phyloP scores from a whole-genome alignment of 1,284 basidiomycete genomes.

The Marasmius fiardii region DNA sequence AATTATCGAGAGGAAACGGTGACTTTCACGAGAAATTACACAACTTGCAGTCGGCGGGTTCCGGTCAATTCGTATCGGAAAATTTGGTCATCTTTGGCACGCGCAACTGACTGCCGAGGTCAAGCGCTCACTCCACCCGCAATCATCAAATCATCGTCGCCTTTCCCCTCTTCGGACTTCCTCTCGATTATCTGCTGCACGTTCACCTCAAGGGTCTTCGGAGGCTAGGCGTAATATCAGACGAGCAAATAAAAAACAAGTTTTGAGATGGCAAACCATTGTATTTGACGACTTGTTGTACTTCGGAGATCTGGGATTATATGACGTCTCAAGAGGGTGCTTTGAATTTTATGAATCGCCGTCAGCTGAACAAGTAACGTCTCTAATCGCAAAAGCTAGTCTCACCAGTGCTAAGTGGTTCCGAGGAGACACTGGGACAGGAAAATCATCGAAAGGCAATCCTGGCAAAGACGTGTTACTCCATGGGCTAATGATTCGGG shows the following conservation, averaged over 20 bases:
- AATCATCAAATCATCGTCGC: not conserved
- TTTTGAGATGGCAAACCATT: not conserved
- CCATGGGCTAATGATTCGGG: conserved; percentile 7
- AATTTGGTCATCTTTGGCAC: no score
- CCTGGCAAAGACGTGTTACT: conserved; percentile 6
- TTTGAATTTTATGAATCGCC: no score
- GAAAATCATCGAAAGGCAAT: conserved; percentile 9
- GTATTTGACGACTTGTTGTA: not conserved
- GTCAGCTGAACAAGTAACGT: not conserved
- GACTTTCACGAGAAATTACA: no score
- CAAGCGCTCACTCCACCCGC: no score
- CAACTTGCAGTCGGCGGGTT: no score
- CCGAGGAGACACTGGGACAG: conserved; percentile 1
- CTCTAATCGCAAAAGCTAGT: not conserved
- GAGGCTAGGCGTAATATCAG: not conserved
- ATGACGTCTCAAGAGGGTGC: not conserved
- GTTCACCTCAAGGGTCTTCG: conserved; percentile 3
- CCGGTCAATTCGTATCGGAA: no score
- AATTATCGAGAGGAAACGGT: no score
- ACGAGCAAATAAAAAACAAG: not conserved
- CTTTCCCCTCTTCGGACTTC: not conserved
- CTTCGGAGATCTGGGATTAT: not conserved
- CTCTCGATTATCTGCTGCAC: conserved; percentile 2
- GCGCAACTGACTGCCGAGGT: no score
- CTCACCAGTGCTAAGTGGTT: conserved; percentile 3